phyloP scores from a whole-genome alignment of 2,329 filamentous ascomycete species.

The Talaromyces islandicus region DNA sequence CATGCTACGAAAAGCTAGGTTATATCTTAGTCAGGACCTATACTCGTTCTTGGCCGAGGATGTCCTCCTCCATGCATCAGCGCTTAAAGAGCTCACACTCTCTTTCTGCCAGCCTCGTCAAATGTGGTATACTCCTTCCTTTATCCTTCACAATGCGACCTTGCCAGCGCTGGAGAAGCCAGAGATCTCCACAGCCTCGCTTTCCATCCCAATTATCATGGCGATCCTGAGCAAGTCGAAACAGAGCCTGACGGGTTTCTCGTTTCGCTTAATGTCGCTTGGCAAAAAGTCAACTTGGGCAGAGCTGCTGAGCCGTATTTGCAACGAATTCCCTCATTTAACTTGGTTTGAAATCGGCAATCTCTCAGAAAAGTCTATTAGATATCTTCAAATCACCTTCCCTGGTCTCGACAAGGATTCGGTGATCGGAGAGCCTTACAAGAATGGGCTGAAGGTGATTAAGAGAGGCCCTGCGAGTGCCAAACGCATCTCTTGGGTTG shows the following conservation, averaged over 20 bases:
- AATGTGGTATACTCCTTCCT: neutral
- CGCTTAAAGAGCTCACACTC: constrained; percentile 4
- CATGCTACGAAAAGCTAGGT: neutral
- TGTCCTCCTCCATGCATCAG: constrained; percentile 1
- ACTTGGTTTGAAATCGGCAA: neutral
- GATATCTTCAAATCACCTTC: neutral
- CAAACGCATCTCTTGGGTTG: constrained; percentile 1
- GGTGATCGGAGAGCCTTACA: constrained; percentile 1
- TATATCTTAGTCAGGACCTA: neutral
- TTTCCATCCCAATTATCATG: neutral
- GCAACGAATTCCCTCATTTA: neutral
- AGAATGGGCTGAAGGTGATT: neutral
- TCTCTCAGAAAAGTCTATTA: neutral
- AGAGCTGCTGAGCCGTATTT: neutral
- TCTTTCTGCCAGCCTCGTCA: neutral
- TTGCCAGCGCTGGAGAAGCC: neutral
- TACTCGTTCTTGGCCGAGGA: neutral
- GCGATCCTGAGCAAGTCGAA: neutral
- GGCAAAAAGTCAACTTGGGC: neutral
- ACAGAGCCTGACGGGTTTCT: neutral
- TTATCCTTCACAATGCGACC: neutral
- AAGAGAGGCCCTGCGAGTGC: neutral
- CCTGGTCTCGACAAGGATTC: constrained; percentile 1
- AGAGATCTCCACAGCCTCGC: neutral
- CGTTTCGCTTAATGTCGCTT: neutral